Evolutionary conservation across 2,329 filamentous ascomycete species (phyloP), one percentile per base, ranked within the genome.

Genomic region (Gyromitra esculenta): DNA sequence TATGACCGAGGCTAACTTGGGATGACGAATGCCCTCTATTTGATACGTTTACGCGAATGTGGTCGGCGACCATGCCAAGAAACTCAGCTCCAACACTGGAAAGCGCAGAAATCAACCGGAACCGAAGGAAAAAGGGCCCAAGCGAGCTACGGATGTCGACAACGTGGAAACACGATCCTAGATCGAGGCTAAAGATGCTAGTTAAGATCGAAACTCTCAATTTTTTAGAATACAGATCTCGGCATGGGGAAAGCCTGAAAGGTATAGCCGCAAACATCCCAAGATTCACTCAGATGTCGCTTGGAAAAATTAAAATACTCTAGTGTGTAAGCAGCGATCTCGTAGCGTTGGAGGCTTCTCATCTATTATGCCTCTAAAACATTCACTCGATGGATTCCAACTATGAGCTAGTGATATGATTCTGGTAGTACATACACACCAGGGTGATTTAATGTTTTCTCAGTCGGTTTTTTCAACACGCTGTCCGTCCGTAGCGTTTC

Each of bases 141-240:
- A 52, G 63, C 63, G 52, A n/a, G 48, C n/a, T 25, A 15, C 48
- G 60, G 35, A 18, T 60, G 35, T 21, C 54, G 21, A 57, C 54
- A 60, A 60, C 56, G 56, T 64, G 60, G 31, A 21, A 66, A 21
- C 48, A 37, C 35, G 63, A 66, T 66, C 63, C 15, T 25, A 37
- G 63, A 52, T 52, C 45, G 35, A 60, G 35, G 35, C 56, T 60
- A 66, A 66, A 66, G 6, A n/a, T 25, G 4, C 43, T 45, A 5
- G 43, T n/a, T 21, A 13, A 15, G 21, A 64, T 64, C 60, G 60
- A 64, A 64, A 35, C 60, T 41, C 25, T 41, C 9, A n/a, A 18
- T 6, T 48, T 62, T 48, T 50, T 13, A 50, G 25, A n/a, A 56
- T 13, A 4, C 13, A 56, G 52, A 56, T 56, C 52, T 56, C 21